Base-by-base conservation (phyloP, 1,284 basidiomycete genomes). In the Leccinum ponderosum region DNA sequence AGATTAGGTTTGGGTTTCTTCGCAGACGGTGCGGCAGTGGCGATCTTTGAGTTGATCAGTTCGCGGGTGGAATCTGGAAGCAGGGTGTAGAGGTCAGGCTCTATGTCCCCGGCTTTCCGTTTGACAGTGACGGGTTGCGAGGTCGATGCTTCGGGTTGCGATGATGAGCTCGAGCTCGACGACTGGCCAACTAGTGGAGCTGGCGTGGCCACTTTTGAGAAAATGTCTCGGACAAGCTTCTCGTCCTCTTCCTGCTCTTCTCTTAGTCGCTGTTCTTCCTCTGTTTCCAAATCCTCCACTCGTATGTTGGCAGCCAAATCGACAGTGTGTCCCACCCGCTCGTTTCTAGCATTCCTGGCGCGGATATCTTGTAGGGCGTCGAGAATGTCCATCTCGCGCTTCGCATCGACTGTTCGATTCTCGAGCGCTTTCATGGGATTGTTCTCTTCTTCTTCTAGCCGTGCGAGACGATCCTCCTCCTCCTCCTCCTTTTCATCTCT, bases 341-440 rank as follows among this genome's bases (percentile, higher is more conserved):
- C 97, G 62, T 95, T 87, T 53, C 96, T 83, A 1, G 97, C 95
- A 75, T 99, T 99, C 42, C 94, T 83, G 6, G 93, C 92, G 64
- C 95, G 84, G 64, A 99, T 93, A 71, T 98, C 97, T 71, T 98
- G 95, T 60, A 99, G 79, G 25, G 95, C 94, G 75, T 99, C 97
- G 67, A 98, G 83, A 59, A 97, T 91, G 71, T 98, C 97, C 97
- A 99, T 99, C 79, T 99, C 97, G 59, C 96, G 85, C 75, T 97
- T 94, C 37, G 93, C 93, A 75, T 97, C 94, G 55, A 90, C 82
- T 53, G 94, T 96, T 57, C 93, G 87, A 72, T 93, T 93, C 81
- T 99, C 97, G 37, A 99, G 82, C 37, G 87, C 92, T 70, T 95
- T 95, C 97, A 99, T 99, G 4, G 96, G 95, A 72, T 99, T 97